Percentiles rank a stretch among this genome's conserved stretches.
These are phyloP conservation scores for Candida vartiovaarae DNA, from an alignment of 805 yeast species.

Conservation along the genomic window DNA sequence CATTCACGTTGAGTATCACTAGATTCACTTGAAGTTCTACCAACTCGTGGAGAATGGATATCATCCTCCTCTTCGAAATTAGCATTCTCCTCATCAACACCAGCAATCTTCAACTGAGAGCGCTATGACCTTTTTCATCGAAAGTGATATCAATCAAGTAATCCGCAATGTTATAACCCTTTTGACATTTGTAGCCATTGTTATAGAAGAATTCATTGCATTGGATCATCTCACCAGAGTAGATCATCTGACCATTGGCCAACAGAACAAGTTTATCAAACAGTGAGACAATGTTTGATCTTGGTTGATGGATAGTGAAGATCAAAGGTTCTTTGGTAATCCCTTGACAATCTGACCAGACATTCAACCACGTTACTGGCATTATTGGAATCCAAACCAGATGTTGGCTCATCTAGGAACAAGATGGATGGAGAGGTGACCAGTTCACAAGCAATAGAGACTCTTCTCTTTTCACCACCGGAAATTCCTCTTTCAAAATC, in stretches of 20 bases:
- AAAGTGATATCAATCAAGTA: conserved; percentile 87
- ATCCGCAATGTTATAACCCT: conserved; percentile 91
- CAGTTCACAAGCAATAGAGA: conserved; percentile 87
- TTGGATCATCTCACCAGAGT: conserved; percentile 75
- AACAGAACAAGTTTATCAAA: conserved; percentile 78
- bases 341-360: conserved; percentile 69
- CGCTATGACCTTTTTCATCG: conserved; percentile 28
- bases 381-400: conserved; percentile 91
- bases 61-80: conserved; percentile 21
- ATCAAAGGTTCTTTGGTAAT: conserved; percentile 85
- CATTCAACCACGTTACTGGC: conserved; percentile 88
- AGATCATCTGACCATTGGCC: conserved; percentile 80
- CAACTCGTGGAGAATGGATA: conserved; percentile 24
- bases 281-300: conserved; percentile 88
- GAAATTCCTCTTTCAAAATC: conserved; percentile 88
- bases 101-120: conserved; percentile 11
- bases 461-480: conserved; percentile 89
- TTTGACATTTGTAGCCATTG: conserved; percentile 77
- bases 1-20: conserved; percentile 69
- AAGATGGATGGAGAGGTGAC: conserved; percentile 83
- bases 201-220: conserved; percentile 70
- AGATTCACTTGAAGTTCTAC: conserved; percentile 22
- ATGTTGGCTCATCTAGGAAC: conserved; percentile 88
- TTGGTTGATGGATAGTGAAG: conserved; percentile 94
- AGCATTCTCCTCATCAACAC: conserved; percentile 26